Conservation (phyloP, 306 rosid genomes). For the Prinsepia uniflora region DNA sequence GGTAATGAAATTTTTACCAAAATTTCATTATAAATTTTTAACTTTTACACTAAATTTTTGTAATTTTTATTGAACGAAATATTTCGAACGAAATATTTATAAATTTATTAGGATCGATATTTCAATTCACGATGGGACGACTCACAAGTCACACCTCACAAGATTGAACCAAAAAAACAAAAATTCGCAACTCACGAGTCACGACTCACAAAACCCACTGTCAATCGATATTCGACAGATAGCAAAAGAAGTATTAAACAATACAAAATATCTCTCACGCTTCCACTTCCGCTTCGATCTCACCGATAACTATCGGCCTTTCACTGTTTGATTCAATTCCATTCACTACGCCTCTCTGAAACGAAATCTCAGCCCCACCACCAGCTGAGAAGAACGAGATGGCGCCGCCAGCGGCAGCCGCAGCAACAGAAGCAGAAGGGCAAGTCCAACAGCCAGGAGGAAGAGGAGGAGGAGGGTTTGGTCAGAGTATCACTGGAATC, state of each 20-base stretch:
- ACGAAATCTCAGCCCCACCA: neutral
- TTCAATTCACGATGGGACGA: too few relatives aligned
- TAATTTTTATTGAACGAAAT: too few relatives aligned
- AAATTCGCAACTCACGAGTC: too few relatives aligned
- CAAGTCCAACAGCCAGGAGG: constrained; percentile 38
- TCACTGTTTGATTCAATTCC: neutral
- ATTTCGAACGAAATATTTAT: too few relatives aligned
- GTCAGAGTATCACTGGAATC: constrained; percentile 57
- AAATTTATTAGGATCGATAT: too few relatives aligned
- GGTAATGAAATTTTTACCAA: too few relatives aligned
- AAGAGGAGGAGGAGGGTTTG: constrained; percentile 49
- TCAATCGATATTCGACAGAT: neutral
- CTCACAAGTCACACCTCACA: too few relatives aligned
- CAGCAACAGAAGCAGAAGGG: constrained; percentile 40
- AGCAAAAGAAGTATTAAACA: neutral
- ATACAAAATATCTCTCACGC: constrained; percentile 3
- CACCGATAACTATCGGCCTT: neutral
- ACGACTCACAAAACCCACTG: neutral
- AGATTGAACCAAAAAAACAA: too few relatives aligned
- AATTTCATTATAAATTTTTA: too few relatives aligned
- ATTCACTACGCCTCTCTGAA: neutral
- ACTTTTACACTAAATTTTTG: too few relatives aligned
- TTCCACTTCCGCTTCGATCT: neutral
- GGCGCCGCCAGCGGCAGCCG: constrained; percentile 69
- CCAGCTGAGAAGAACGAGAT: constrained; percentile 23